Conservation (phyloP, 2,329 filamentous ascomycete species). For the Fusarium avenaceum region DNA sequence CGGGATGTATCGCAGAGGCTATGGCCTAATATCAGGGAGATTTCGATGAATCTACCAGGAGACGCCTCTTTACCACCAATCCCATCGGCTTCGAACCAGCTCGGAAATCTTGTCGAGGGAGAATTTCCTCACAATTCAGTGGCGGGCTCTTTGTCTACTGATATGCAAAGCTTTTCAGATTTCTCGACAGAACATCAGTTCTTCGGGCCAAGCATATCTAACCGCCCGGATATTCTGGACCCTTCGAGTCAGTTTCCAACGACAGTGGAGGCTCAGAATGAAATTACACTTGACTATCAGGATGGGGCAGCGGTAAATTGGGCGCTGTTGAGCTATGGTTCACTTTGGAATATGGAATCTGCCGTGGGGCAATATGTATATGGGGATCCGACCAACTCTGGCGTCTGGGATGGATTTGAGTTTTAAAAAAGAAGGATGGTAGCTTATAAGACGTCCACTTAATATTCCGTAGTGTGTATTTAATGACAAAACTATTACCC, state of each 20-base stretch:
- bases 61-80: not conserved
- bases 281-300: not conserved
- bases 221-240: not conserved
- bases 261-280: not conserved
- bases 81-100: not conserved
- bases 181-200: not conserved
- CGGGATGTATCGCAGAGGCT: conserved; percentile 23
- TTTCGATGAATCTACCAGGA: accelerated
- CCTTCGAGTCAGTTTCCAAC: not conserved
- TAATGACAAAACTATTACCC: no score
- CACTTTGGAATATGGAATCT: conserved; percentile 34
- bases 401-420: conserved; percentile 23
- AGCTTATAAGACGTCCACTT: no score
- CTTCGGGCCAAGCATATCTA: not conserved
- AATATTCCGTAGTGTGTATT: no score
- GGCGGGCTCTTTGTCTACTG: not conserved
- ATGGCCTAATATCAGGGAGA: not conserved
- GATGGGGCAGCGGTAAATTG: conserved; percentile 17
- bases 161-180: not conserved
- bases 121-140: accelerated
- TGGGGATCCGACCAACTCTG: conserved; percentile 9
- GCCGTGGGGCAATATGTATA: conserved; percentile 30
- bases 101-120: not conserved
- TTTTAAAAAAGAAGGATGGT: not conserved
- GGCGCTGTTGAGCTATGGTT: conserved; percentile 30